Base-by-base conservation (phyloP, 2,329 filamentous ascomycete genomes). In the Shiraia bambusicola region DNA sequence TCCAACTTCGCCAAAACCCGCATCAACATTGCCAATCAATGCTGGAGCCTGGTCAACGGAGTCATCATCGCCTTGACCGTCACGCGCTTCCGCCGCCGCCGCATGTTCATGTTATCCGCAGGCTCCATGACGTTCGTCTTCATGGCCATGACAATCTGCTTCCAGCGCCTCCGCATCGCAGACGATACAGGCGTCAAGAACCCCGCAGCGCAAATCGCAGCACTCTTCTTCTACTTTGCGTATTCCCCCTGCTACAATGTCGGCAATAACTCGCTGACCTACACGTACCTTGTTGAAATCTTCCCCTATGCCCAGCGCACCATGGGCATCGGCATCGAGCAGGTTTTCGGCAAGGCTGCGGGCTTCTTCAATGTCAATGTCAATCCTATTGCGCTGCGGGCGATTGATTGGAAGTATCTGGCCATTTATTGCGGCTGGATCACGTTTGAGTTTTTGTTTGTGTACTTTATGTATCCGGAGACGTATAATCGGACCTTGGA, bases 181-280 rank as follows among this genome's bases (percentile, higher is more conserved):
- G 41, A 56, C 4, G 35, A 49, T 11, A 14, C 42, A 12, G 34
- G 35, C 1, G 58, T 61, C 17, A 61, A 57, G 5, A 66, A 67
- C 16, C 63, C 64, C 9, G 50, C 66, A 15, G 69, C 71, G 25
- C 51, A 55, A 12, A 66, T 71, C 16, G 67, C 71, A 3, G 70
- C 70, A 27, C 54, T 83, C 24, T 76, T 83, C 63, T 84, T 81
- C 64, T 81, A 80, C 52, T 84, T 82, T 48, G 69, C 73, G 3
- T 84, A 82, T 60, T 74, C 73, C 8, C 78, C 80, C 3, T 58
- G 50, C 46, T 85, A 84, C 60, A 84, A 84, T 52, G 73, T 84
- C 35, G 81, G 80, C n/a, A 82, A 83, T 61, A 85, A 84, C 56
- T 79, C 82, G 11, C 69, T 86, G 40, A 82, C 80, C 1, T 83